Evolutionary conservation across 2,329 filamentous ascomycete species (phyloP).

Genomic region (Colletotrichum shisoi): DNA sequence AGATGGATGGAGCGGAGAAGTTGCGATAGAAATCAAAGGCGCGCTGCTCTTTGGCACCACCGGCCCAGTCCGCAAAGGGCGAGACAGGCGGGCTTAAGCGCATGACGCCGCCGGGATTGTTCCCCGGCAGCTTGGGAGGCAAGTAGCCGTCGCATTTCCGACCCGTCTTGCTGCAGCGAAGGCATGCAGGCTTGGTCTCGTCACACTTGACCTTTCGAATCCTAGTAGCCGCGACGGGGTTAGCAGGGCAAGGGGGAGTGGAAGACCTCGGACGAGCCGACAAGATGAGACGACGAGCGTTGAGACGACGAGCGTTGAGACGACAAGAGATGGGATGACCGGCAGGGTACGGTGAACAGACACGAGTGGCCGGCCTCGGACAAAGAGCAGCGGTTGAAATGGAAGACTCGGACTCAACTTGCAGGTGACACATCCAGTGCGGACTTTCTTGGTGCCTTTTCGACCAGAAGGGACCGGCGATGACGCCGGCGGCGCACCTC

Average conservation of each 20-base stretch:
- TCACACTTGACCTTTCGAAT: conserved; percentile 66
- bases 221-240: conserved; percentile 45
- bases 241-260: not conserved
- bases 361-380: not conserved
- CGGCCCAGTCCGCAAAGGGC: conserved; percentile 24
- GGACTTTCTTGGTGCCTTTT: conserved; percentile 57
- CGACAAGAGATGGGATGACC: not conserved
- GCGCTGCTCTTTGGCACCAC: conserved; percentile 38
- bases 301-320: not conserved
- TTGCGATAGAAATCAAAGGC: conserved; percentile 50
- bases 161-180: conserved; percentile 63
- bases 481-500: conserved; percentile 20
- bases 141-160: conserved; percentile 65
- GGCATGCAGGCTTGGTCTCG: conserved; percentile 61
- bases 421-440: conserved; percentile 63
- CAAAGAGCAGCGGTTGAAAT: not conserved
- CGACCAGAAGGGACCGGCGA: conserved; percentile 42
- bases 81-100: conserved; percentile 21
- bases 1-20: conserved; percentile 51
- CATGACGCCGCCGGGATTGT: conserved; percentile 29
- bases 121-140: conserved; percentile 40
- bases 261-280: not conserved
- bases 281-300: not conserved
- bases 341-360: not conserved
- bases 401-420: conserved; percentile 53